These are phyloP conservation scores for Ascobolus immersus DNA, from an alignment of 495 filamentous ascomycete species.

Conservation along the genomic window DNA sequence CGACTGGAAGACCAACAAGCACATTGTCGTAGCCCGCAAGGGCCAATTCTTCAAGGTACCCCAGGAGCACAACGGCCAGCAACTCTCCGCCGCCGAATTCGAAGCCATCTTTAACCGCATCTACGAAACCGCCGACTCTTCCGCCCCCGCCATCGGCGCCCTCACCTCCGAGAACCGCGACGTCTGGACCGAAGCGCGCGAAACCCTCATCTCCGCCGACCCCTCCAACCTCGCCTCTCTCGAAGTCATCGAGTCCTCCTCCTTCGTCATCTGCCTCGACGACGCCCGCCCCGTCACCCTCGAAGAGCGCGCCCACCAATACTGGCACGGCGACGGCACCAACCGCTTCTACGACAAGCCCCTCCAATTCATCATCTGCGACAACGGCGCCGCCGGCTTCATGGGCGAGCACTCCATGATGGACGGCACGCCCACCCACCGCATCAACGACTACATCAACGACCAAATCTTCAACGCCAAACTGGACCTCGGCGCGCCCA, in stretches of 20 bases:
- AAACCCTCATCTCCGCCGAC: slow-evolving; percentile 45
- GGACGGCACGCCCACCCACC: slow-evolving; percentile 94
- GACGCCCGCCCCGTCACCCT: slow-evolving; percentile 79
- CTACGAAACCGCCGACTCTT: slow-evolving; percentile 43
- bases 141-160: slow-evolving; percentile 48
- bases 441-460: slow-evolving; percentile 84
- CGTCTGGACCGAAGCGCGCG: slow-evolving; percentile 60
- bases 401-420: slow-evolving; percentile 99
- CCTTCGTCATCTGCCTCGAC: slow-evolving; percentile 84
- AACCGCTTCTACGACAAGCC: slow-evolving; percentile 99
- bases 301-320: slow-evolving; percentile 82
- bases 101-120: slow-evolving; percentile 69
- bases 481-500: slow-evolving; percentile 54
- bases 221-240: slow-evolving; percentile 51
- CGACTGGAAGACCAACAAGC: slow-evolving; percentile 41
- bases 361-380: slow-evolving; percentile 89
- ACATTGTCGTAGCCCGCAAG: slow-evolving; percentile 79
- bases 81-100: slow-evolving; percentile 65
- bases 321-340: slow-evolving; percentile 90
- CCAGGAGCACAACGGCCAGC: slow-evolving; percentile 51
- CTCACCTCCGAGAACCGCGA: slow-evolving; percentile 84
- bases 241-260: slow-evolving; percentile 63
- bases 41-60: slow-evolving; percentile 92
- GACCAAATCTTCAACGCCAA: slow-evolving; percentile 72
- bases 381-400: slow-evolving; percentile 94